Base-by-base conservation (phyloP, 2,329 filamentous ascomycete species). In the Neurospora crassa region DNA sequence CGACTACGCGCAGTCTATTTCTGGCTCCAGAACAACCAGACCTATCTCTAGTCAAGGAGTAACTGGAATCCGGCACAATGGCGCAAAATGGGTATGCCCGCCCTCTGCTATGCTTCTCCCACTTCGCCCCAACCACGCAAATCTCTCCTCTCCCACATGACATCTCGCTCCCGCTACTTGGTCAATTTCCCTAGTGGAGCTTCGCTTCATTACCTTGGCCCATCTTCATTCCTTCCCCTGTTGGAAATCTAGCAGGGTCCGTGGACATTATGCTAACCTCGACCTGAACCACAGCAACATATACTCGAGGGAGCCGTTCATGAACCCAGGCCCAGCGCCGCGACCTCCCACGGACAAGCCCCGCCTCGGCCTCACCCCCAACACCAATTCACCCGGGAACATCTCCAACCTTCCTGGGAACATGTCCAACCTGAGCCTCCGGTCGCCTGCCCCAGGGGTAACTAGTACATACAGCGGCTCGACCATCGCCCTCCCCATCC, bases 241-340 rank as follows among this genome's bases (percentile, higher is more conserved):
- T 18, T 63, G 53, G 53, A 63, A 63, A 37, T 63, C 53, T 3
- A 10, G 34, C 34, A 37, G 24, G 53, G 14, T 59, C 47, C 29
- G 47, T 18, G 7, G 47, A 34, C 47, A 63, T 18, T 18, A 63
- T 63, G 53, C 53, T 63, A 63, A 63, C 53, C 14, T 24, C 42
- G 14, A 40, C 16, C 41, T 18, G 4, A 40, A 67, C 24, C 43
- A 67, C 43, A 59, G 73, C 77, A 89, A 87, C 79, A 81, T 86
- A 76, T 90, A 89, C 78, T 82, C 86, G 59, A 83, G 84, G 75
- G 87, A 85, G 77, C 88, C 90, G 81, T 98, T 98, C 84, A 96
- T 98, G 92, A 98, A 98, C 82, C 94, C 96, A 74, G 94, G 96
- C 75, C 95, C 96, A 77, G 95, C 96, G 76, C 96, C 96, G 75